phyloP scores from a whole-genome alignment of 139 green algal species.

The Chlamydomonas incerta region DNA sequence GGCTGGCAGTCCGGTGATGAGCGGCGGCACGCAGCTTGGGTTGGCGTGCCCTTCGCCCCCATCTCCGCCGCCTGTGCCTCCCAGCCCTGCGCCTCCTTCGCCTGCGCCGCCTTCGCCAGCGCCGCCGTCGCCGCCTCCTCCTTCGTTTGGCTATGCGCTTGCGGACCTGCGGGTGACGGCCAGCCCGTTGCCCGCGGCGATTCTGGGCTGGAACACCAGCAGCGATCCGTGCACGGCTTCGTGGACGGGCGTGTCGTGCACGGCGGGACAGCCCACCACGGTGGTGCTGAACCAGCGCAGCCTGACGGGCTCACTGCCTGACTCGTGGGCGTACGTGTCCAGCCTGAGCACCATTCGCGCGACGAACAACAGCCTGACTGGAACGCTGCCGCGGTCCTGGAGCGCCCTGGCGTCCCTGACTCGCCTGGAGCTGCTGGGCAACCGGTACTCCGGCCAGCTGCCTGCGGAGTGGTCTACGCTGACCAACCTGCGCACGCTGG shows the following conservation, averaged over 20 bases:
- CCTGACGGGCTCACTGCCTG: background rate
- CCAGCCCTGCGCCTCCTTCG: background rate
- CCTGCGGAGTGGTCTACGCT: background rate
- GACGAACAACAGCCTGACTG: background rate
- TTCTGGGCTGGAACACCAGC: background rate
- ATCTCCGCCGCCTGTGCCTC: too few species aligned
- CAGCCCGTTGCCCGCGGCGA: background rate
- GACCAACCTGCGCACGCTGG: background rate
- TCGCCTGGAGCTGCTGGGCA: background rate
- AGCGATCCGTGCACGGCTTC: background rate
- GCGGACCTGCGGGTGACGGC: background rate
- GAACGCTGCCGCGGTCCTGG: too few species aligned
- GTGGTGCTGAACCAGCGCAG: background rate
- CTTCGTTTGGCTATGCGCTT: background rate
- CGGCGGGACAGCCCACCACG: background rate
- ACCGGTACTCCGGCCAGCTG: background rate
- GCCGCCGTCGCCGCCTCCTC: too few species aligned
- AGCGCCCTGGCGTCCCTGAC: background rate
- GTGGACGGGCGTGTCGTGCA: background rate
- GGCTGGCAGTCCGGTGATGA: too few species aligned
- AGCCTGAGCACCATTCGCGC: background rate
- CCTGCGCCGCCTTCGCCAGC: too few species aligned
- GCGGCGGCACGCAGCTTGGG: background rate
- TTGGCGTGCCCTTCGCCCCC: background rate
- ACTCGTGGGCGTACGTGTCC: background rate